Percentiles rank a stretch among this genome's conserved stretches.
These are phyloP conservation scores for Casaregolazyma suthepensis DNA, from an alignment of 1,139 yeast species.

Conservation along the genomic window DNA sequence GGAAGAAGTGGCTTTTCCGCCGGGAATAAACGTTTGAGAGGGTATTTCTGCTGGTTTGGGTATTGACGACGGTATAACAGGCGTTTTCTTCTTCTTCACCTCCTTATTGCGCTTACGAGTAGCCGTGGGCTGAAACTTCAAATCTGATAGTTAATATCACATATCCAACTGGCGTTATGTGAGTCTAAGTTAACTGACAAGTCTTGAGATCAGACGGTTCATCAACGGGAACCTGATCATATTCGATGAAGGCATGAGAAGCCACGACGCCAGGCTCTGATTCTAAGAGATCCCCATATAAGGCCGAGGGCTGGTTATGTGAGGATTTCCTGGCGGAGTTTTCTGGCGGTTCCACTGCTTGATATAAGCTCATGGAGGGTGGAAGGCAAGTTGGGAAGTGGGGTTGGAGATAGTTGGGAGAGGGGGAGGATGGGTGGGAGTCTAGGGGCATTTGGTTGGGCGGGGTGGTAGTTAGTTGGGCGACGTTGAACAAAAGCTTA, in stretches of 20 bases:
- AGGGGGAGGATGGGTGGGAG: not conserved
- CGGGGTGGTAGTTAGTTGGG: not conserved
- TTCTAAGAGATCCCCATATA: not conserved
- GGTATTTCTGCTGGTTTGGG: not conserved
- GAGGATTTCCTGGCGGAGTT: not conserved
- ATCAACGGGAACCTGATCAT: not conserved
- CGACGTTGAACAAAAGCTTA: too few species aligned
- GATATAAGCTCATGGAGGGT: not conserved
- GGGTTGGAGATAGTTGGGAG: not conserved
- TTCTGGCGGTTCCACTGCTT: not conserved
- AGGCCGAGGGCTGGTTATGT: not conserved
- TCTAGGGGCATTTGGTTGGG: not conserved
- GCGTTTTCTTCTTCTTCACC: not conserved
- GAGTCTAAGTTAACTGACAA: not conserved
- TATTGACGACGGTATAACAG: not conserved
- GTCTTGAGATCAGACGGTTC: not conserved
- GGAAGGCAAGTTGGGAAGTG: not conserved
- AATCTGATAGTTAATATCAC: conserved; percentile 8
- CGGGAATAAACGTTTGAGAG: not conserved
- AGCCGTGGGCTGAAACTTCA: conserved; percentile 13
- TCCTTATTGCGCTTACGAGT: conserved; percentile 1
- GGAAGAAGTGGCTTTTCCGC: not conserved
- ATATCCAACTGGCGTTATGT: not conserved
- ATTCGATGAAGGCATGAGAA: not conserved
- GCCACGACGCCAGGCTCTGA: not conserved